Evolutionary conservation across 2,329 filamentous ascomycete genomes (phyloP).

Genomic region (Byssochlamys sp.): DNA sequence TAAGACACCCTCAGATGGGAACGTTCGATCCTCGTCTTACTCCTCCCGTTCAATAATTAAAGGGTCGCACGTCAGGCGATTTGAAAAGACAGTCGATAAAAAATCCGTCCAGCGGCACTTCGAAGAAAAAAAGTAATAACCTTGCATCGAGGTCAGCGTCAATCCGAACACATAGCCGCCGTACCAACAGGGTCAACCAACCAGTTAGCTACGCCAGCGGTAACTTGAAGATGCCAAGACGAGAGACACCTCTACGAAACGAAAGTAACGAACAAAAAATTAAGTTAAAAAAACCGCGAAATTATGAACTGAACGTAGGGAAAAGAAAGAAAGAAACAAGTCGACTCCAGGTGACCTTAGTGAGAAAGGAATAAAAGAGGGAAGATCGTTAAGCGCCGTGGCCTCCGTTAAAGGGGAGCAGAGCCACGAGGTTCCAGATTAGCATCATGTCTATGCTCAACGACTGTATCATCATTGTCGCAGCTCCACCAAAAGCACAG

Average conservation of each 20-base stretch:
- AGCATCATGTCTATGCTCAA: neutral
- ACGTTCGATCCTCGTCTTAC: neutral
- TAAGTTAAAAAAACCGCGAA: neutral
- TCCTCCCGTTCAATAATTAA: neutral
- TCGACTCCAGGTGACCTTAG: neutral
- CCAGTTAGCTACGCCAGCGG: neutral
- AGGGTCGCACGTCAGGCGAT: neutral
- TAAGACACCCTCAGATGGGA: neutral
- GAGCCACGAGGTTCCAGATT: neutral
- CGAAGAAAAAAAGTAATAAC: neutral
- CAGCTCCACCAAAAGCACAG: neutral
- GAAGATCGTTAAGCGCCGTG: neutral
- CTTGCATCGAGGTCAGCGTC: neutral
- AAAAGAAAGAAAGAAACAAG: neutral
- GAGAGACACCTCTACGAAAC: neutral
- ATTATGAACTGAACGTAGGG: neutral
- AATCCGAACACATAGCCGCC: neutral
- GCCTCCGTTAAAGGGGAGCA: neutral
- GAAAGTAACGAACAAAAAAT: neutral
- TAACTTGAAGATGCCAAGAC: neutral
- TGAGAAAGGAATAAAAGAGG: neutral
- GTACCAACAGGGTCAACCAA: neutral
- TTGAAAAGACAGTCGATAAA: neutral
- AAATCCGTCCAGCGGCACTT: neutral
- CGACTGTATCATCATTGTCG: neutral